Conservation (phyloP, 2,329 filamentous ascomycete genomes). For the Orbilia javanica region DNA sequence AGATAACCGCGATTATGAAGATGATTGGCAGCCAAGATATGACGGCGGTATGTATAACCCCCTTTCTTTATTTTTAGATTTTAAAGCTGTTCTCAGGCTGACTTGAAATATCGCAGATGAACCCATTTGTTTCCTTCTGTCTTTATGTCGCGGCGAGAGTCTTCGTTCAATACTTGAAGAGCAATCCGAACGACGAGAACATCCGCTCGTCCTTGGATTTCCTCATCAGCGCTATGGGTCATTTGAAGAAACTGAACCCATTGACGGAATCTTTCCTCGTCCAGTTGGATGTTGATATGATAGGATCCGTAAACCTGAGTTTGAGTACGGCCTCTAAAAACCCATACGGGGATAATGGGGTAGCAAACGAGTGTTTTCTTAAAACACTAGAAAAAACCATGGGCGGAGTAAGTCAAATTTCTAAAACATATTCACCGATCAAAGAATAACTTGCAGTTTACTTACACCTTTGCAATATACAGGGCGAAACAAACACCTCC, state of each 20-base stretch:
- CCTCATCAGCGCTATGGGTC: constrained; percentile 88
- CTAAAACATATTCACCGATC: background rate
- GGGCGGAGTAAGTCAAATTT: constrained; percentile 12
- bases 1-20: constrained; percentile 94
- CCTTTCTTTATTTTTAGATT: background rate
- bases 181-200: constrained; percentile 84
- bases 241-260: constrained; percentile 86
- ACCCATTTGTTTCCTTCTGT: constrained; percentile 94
- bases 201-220: constrained; percentile 87
- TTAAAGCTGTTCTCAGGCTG: too few species aligned
- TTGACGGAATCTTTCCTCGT: constrained; percentile 94
- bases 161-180: constrained; percentile 97
- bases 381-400: background rate
- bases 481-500: constrained; percentile 44
- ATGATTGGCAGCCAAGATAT: constrained; percentile 93
- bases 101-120: constrained; percentile 74
- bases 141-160: constrained; percentile 95
- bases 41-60: constrained; percentile 73
- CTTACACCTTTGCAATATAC: background rate
- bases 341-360: constrained; percentile 60
- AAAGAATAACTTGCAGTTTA: background rate
- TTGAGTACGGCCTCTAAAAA: constrained; percentile 59
- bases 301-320: constrained; percentile 59
- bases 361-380: constrained; percentile 59
- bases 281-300: constrained; percentile 88